Percentiles rank a stretch among this genome's conserved stretches.
These are phyloP conservation scores for Saccharum spontaneum DNA, from an alignment of 176 grass and related monocot genomes.

Conservation along the genomic window DNA sequence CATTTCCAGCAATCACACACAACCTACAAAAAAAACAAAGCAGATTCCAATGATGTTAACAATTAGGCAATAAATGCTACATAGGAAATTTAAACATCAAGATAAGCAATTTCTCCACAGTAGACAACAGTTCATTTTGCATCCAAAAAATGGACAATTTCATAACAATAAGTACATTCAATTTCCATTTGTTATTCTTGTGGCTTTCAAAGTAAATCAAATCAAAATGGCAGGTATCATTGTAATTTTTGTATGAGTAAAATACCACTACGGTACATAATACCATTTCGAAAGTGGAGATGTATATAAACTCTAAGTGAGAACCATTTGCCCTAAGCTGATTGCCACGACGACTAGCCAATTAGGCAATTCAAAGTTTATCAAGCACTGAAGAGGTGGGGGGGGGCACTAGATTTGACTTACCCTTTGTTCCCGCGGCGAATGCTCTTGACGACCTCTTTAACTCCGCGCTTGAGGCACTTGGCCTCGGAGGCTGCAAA, in stretches of 20 bases:
- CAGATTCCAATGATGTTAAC: neutral
- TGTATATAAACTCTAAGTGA: neutral
- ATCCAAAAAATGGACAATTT: neutral
- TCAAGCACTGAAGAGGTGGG: neutral
- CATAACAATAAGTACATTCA: neutral
- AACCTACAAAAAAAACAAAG: constrained; percentile 43
- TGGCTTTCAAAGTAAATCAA: neutral
- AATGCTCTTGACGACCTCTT: constrained; percentile 98
- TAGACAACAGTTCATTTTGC: neutral
- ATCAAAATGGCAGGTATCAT: neutral
- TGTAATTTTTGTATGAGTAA: neutral
- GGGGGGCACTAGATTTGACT: neutral
- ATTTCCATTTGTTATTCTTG: neutral
- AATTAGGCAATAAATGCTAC: neutral
- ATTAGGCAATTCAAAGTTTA: neutral
- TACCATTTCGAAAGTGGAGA: neutral
- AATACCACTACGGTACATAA: neutral
- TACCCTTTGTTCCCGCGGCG: constrained; percentile 82
- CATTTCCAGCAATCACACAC: constrained; percentile 91
- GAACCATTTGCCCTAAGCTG: neutral
- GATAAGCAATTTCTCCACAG: neutral
- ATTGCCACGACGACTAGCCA: neutral
- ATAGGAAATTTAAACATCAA: neutral
- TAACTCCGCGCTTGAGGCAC: constrained; percentile 91
- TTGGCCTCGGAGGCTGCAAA: constrained; percentile 74